Evolutionary conservation across 164 flowering plant species (phyloP), one percentile per base, ranked within the genome.

Genomic region (Santalum album): DNA sequence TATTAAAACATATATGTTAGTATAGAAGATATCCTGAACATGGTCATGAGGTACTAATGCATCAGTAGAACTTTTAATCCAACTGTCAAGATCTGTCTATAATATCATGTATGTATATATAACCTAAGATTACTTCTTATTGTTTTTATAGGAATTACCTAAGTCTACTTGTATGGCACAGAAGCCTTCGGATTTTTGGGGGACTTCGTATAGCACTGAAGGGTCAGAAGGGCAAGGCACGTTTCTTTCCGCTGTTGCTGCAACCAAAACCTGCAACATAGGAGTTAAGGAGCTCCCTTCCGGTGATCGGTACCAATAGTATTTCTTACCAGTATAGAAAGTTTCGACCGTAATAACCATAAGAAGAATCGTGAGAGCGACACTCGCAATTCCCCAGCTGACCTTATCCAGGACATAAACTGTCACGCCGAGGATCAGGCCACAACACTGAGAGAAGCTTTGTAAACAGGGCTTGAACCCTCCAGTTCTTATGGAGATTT

Each of bases 121-220:
- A n/a, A 69, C n/a, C n/a, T n/a, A n/a, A n/a, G n/a, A n/a, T n/a
- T n/a, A n/a, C n/a, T n/a, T n/a, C n/a, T n/a, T n/a, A n/a, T n/a
- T n/a, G n/a, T n/a, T n/a, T n/a, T n/a, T n/a, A n/a, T n/a, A n/a
- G n/a, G n/a, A n/a, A n/a, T 66, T 80, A 89, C 99, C 73, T 85
- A 45, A 83, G 83, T 38, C 66, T 80, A 35, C 63, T 35, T 23
- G 99, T 85, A 63, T 86, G 96, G 59, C 72, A 58, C 7, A 92
- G 65, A 45, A 75, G 73, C 63, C 92, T 78, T 14, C 66, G n/a
- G 57, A 39, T 51, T 57, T 66, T 22, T 63, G 68, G 21, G 74
- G 70, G 9, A 29, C 34, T 29, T 29, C 34, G 9, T 29, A 29
- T 29, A 29, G 9, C 9, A 29, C 6, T 3, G 34, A 4, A 29